These are phyloP conservation scores for Ustilago tritici DNA, from an alignment of 1,284 basidiomycete genomes.

Conservation along the genomic window DNA sequence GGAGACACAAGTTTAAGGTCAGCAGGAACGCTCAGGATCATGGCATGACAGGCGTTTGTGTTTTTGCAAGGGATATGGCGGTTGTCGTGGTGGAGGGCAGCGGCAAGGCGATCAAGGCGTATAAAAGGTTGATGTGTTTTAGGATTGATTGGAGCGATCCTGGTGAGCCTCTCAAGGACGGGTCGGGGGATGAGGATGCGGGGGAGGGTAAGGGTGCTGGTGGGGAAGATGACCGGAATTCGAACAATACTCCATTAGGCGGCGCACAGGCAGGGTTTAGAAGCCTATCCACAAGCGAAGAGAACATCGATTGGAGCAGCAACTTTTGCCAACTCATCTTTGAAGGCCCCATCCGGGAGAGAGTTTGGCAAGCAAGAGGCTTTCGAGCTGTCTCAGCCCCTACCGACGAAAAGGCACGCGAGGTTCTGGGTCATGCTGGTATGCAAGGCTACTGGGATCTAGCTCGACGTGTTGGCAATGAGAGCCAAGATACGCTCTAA, in stretches of 20 bases:
- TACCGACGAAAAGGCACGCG: conserved; percentile 85
- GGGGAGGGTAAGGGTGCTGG: conserved; percentile 12
- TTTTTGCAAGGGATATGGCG: conserved; percentile 88
- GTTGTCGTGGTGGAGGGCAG: conserved; percentile 95
- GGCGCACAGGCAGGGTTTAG: conserved; percentile 33
- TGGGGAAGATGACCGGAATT: background rate
- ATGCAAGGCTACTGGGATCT: conserved; percentile 92
- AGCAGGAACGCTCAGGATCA: conserved; percentile 93
- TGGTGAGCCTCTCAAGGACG: conserved; percentile 72
- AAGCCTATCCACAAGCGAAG: conserved; percentile 17
- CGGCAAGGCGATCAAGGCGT: conserved; percentile 84
- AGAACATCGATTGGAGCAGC: conserved; percentile 75
- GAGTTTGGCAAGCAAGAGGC: conserved; percentile 70
- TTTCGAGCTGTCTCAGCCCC: conserved; percentile 80
- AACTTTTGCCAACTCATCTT: conserved; percentile 92
- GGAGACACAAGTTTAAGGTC: conserved; percentile 94
- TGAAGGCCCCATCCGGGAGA: conserved; percentile 88
- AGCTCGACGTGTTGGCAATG: conserved; percentile 74
- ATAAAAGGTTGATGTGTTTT: conserved; percentile 86
- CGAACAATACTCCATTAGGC: conserved; percentile 38
- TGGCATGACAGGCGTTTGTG: conserved; percentile 85
- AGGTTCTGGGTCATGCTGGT: conserved; percentile 80
- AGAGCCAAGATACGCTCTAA: conserved; percentile 14
- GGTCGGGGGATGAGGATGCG: conserved; percentile 63
- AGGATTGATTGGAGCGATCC: conserved; percentile 96